Conservation (phyloP, 2,329 filamentous ascomycete species). For the Trichoderma guizhouense region DNA sequence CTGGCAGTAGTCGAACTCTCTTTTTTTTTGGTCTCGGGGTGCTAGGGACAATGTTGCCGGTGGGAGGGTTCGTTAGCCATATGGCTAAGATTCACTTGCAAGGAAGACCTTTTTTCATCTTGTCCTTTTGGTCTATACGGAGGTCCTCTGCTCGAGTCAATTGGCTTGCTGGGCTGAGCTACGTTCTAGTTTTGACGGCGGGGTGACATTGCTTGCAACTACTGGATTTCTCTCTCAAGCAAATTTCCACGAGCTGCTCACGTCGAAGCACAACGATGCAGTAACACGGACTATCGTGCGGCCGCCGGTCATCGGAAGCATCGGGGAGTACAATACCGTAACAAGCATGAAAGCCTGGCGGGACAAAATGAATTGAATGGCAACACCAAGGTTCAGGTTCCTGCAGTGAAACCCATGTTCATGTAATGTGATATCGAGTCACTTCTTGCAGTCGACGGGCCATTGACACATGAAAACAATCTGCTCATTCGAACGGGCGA, state of each 20-base stretch:
- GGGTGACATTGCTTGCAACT: conserved; percentile 8
- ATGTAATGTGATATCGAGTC: background rate
- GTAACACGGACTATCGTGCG: background rate
- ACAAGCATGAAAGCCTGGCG: background rate
- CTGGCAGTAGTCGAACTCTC: conserved; percentile 15
- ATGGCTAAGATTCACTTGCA: background rate
- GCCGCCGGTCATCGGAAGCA: conserved; percentile 7
- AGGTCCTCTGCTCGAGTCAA: background rate
- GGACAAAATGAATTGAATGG: background rate
- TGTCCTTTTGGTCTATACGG: background rate
- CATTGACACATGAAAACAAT: background rate
- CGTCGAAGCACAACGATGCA: background rate
- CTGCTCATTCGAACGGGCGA: background rate
- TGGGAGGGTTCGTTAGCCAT: background rate
- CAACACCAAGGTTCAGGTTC: background rate
- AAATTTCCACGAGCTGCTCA: background rate
- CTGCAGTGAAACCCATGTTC: background rate
- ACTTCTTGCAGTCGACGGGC: background rate
- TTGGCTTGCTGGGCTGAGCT: background rate
- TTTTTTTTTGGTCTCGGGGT: background rate
- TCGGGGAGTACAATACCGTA: background rate
- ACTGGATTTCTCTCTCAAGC: background rate
- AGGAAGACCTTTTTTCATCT: too few relatives aligned
- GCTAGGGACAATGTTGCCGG: background rate
- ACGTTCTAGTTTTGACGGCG: background rate